Evolutionary conservation across 106 monocot genomes (phyloP).

Genomic region (Chionographis japonica): DNA sequence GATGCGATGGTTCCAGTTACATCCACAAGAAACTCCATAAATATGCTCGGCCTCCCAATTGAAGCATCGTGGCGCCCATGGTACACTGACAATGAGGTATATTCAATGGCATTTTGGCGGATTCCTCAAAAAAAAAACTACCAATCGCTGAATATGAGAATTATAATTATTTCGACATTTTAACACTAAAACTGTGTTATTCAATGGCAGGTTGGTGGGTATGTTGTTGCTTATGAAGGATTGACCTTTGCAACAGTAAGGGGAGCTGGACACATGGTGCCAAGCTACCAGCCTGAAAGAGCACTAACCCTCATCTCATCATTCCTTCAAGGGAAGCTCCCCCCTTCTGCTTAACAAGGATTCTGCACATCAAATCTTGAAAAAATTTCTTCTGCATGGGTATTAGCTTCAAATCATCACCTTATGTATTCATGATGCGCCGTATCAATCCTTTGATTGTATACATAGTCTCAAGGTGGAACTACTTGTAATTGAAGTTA

Average conservation of each 20-base stretch:
- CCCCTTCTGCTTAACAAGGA: neutral
- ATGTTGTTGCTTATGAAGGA: conserved; percentile 35
- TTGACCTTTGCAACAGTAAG: conserved; percentile 40
- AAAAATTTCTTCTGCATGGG: too few species aligned
- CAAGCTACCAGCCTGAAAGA: conserved; percentile 43
- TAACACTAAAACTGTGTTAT: too few species aligned
- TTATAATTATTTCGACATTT: neutral
- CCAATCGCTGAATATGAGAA: neutral
- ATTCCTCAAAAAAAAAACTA: too few species aligned
- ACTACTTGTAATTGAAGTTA: too few species aligned
- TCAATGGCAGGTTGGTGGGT: conserved; percentile 27
- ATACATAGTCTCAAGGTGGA: too few species aligned
- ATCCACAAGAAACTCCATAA: conserved; percentile 19
- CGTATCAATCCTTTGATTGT: too few species aligned
- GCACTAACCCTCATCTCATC: conserved; percentile 29
- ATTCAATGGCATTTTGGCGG: too few species aligned
- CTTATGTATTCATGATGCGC: too few species aligned
- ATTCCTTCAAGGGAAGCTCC: conserved; percentile 33
- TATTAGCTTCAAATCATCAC: too few species aligned
- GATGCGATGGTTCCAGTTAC: conserved; percentile 23
- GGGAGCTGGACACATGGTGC: conserved; percentile 57
- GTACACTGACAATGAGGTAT: neutral
- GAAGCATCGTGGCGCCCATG: conserved; percentile 20
- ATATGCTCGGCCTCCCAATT: conserved; percentile 13
- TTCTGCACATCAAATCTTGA: too few species aligned